Evolutionary conservation across 176 grass and related monocot genomes (phyloP).

Genomic region (Oryza meridionalis): DNA sequence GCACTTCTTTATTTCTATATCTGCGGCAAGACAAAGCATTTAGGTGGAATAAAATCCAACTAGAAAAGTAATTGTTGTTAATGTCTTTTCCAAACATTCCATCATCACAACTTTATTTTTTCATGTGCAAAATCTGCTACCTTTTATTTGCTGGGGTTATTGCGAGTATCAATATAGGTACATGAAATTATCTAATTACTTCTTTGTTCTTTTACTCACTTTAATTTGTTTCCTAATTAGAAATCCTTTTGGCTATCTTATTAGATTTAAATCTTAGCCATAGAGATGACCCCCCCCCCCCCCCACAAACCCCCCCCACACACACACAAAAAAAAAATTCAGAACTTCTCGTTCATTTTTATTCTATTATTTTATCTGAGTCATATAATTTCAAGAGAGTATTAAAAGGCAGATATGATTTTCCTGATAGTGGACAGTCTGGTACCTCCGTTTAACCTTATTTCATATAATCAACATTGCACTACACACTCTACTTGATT

Average conservation of each 20-base stretch:
- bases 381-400: not conserved
- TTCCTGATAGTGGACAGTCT: too few species aligned
- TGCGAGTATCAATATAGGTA: not conserved
- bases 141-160: constrained; percentile 2
- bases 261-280: not conserved
- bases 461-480: not conserved
- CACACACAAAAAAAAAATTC: not conserved
- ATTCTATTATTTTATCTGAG: not conserved
- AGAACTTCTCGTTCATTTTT: not conserved
- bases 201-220: not conserved
- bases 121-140: not conserved
- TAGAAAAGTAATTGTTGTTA: not conserved
- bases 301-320: too few species aligned
- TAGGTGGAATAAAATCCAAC: not conserved
- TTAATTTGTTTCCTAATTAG: not conserved
- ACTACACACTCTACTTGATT: not conserved
- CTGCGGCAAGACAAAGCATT: not conserved
- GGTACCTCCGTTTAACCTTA: not conserved
- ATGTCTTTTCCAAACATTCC: not conserved
- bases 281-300: not conserved
- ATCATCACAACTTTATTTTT: not conserved
- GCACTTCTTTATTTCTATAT: too few species aligned
- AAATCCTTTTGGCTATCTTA: not conserved
- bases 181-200: not conserved
- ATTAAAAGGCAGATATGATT: not conserved